Percentiles rank a stretch among this genome's conserved stretches.
phyloP scores from a whole-genome alignment of 208 protist species.

The Leishmania gerbilli region DNA sequence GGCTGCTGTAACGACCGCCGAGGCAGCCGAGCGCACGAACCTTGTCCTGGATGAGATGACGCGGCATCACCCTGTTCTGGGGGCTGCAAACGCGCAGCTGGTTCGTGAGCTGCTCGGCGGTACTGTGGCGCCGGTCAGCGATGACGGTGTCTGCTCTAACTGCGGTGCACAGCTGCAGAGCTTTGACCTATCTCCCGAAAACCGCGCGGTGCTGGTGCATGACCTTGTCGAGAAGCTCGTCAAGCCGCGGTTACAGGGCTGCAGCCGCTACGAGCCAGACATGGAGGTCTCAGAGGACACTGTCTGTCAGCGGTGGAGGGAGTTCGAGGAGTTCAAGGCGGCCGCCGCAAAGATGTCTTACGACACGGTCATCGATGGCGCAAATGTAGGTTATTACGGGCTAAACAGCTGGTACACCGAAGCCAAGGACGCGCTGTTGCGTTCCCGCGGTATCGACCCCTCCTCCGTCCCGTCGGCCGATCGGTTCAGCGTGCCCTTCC shows the following conservation, averaged over 20 bases:
- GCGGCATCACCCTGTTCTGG: slow-evolving; percentile 77
- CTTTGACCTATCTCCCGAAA: slow-evolving; percentile 62
- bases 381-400: slow-evolving; percentile 85
- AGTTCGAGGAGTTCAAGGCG: slow-evolving; percentile 64
- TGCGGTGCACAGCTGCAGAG: slow-evolving; percentile 48
- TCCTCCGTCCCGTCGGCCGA: slow-evolving; percentile 38
- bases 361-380: slow-evolving; percentile 83
- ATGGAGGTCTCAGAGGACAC: slow-evolving; percentile 41
- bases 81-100: slow-evolving; percentile 54
- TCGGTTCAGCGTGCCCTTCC: slow-evolving; percentile 63
- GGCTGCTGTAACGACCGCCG: not conserved
- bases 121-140: slow-evolving; percentile 18
- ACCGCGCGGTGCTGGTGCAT: slow-evolving; percentile 50
- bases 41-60: slow-evolving; percentile 47
- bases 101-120: slow-evolving; percentile 57
- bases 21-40: not conserved
- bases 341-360: slow-evolving; percentile 41
- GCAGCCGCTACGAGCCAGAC: slow-evolving; percentile 67
- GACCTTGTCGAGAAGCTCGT: slow-evolving; percentile 83
- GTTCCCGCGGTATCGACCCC: slow-evolving; percentile 43
- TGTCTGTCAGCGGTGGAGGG: slow-evolving; percentile 40
- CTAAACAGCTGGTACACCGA: slow-evolving; percentile 75
- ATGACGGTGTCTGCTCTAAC: slow-evolving; percentile 41
- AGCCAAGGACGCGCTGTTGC: slow-evolving; percentile 67
- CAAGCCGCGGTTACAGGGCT: slow-evolving; percentile 40